Base-by-base conservation (phyloP, 2,329 filamentous ascomycete genomes). In the Ploettnerulaceae sp. region DNA sequence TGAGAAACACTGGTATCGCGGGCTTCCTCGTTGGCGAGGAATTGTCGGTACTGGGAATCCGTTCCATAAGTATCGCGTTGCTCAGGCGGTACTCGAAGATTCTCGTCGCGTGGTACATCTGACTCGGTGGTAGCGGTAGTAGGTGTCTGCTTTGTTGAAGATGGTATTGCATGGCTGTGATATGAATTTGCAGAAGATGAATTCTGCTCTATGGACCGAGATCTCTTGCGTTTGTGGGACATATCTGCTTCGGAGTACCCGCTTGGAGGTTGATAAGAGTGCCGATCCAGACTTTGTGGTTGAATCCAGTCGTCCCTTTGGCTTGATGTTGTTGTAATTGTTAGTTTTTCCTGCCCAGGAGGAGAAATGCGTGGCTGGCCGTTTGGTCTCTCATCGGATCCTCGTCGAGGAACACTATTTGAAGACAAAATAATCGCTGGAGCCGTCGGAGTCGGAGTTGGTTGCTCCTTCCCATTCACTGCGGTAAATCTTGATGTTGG, bases 191-290 rank as follows among this genome's bases (percentile, higher is more conserved):
- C 57, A 43, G 61, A 64, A 11, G 61, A 57, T 25, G 60, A 59
- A 21, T 52, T 57, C 31, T 60, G 65, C 46, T 82, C 82, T 28
- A 71, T 64, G 5, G 84, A 86, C 35, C 72, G 69, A 5, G 86
- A 88, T 50, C 86, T 77, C 66, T 89, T 91, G 59, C 81, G 78
- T 66, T 83, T 84, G 57, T 79, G 74, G 14, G 74, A 67, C 12
- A 59, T 62, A 26, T 81, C 62, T 26, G 46, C 25, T 7, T 62
- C 60, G 5, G 58, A 44, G 43, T 61, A 58, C 11, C 51, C 22
- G 28, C 51, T 47, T 15, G 53, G 47, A 17, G 54, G 42, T 31
- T 56, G 60, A 29, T 56, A 56, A 15, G 51, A 35, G 32, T 51
- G 51, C 22, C 57, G 51, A 5, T 62, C 57, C 31, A 52, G 54